Conservation (phyloP, 2,329 filamentous ascomycete species). For the Monilinia fructicola region DNA sequence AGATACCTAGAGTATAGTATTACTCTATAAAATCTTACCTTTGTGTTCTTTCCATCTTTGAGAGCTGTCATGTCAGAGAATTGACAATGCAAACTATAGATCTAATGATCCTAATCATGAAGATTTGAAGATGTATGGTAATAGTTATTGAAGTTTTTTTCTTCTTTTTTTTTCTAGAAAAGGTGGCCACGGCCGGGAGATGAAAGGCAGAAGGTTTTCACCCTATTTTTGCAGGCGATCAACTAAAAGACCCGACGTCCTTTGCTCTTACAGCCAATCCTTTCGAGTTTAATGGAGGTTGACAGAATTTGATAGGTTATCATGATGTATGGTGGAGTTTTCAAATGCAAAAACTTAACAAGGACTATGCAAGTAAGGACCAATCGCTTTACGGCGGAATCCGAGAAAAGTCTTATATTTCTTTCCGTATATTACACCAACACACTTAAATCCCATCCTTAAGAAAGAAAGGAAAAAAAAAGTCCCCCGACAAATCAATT, state of each 20-base stretch:
- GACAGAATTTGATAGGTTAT: conserved; percentile 7
- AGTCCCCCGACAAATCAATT: too few relatives aligned
- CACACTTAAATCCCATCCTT: neutral
- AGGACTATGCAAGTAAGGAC: conserved; percentile 1
- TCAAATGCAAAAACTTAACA: conserved; percentile 4
- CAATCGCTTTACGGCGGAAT: conserved; percentile 22
- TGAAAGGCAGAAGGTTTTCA: conserved; percentile 9
- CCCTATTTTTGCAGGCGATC: conserved; percentile 14
- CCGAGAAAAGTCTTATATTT: conserved; percentile 6
- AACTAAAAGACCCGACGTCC: neutral
- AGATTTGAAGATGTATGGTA: conserved; percentile 19
- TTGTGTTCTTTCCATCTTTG: neutral
- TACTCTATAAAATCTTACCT: conserved; percentile 5
- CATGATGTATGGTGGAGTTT: conserved; percentile 10
- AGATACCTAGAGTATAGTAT: neutral
- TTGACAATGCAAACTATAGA: conserved; percentile 4
- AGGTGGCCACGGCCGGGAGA: conserved; percentile 9
- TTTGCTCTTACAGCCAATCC: conserved; percentile 7
- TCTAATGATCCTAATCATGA: conserved; percentile 9
- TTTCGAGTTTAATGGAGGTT: neutral
- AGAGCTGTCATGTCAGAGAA: conserved; percentile 9
- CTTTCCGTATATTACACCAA: conserved; percentile 1
- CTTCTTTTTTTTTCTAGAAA: neutral
- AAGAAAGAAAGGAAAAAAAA: too few relatives aligned
- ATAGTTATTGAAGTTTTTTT: conserved; percentile 15